These are phyloP conservation scores for Populus hybrid DNA, from an alignment of 441 rosid genomes.

Conservation along the genomic window DNA sequence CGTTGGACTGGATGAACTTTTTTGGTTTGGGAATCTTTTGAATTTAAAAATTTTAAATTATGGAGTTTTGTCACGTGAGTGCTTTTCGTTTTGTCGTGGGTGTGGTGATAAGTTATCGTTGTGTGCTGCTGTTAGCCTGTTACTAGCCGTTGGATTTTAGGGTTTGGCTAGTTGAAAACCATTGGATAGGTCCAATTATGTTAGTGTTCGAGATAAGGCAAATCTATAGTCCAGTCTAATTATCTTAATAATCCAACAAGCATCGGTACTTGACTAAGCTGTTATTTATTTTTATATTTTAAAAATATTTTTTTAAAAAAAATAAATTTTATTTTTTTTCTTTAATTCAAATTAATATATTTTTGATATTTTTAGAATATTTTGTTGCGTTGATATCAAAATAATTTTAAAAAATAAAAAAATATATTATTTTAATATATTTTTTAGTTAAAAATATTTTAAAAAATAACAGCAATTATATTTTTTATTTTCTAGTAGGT, in stretches of 20 bases:
- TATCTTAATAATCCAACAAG: neutral
- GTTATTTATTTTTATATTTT: too few relatives aligned
- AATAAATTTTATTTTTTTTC: too few relatives aligned
- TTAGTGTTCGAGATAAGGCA: neutral
- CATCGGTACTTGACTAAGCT: too few relatives aligned
- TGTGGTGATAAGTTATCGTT: neutral
- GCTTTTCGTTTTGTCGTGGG: neutral
- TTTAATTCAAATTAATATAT: too few relatives aligned
- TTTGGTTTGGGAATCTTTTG: neutral
- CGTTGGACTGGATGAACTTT: neutral
- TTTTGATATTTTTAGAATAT: too few relatives aligned
- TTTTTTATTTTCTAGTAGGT: too few relatives aligned
- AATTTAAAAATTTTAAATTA: neutral
- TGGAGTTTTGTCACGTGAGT: neutral
- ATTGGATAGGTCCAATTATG: neutral
- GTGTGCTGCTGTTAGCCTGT: neutral
- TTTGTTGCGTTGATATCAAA: too few relatives aligned
- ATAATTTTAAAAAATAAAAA: too few relatives aligned
- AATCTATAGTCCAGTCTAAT: neutral
- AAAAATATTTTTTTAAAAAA: too few relatives aligned
- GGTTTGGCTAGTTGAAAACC: neutral
- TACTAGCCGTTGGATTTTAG: neutral
- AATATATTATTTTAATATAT: too few relatives aligned
- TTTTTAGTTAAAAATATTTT: too few relatives aligned
- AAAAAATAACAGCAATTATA: too few relatives aligned